These are phyloP conservation scores for Breynia disticha DNA, from an alignment of 441 rosid species.

Conservation along the genomic window DNA sequence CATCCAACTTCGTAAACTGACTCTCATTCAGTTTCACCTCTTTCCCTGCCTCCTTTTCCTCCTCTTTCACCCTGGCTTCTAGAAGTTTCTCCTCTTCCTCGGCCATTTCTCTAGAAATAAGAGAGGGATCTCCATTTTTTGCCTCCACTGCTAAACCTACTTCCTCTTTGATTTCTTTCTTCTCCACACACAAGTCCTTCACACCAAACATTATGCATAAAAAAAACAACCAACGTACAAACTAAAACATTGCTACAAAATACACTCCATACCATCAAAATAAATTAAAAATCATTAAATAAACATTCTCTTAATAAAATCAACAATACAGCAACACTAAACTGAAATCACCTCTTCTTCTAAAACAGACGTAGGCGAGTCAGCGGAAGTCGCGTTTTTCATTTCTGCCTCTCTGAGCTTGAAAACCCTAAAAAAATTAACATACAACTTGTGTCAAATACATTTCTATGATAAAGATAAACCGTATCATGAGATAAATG, in stretches of 20 bases:
- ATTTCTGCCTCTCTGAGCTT: conserved; percentile 18
- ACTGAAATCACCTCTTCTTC: conserved; percentile 56
- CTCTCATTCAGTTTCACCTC: conserved; percentile 30
- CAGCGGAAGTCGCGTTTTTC: conserved; percentile 41
- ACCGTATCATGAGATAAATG: too few relatives aligned
- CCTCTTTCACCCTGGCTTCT: conserved; percentile 40
- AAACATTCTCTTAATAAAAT: neutral
- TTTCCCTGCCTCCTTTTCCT: conserved; percentile 24
- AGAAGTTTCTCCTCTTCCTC: conserved; percentile 62
- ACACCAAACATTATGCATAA: neutral
- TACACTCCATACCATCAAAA: too few relatives aligned
- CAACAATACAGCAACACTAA: neutral
- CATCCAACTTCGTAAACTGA: conserved; percentile 67
- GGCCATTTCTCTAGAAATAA: conserved; percentile 42
- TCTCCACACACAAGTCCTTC: conserved; percentile 46
- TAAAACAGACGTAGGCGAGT: conserved; percentile 88
- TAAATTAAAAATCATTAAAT: too few relatives aligned
- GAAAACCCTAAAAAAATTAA: conserved; percentile 27
- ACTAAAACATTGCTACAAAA: neutral
- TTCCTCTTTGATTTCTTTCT: conserved; percentile 21
- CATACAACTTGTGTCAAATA: neutral
- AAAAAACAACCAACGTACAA: neutral
- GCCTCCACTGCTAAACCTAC: conserved; percentile 31
- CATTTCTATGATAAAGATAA: neutral
- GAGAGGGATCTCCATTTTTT: conserved; percentile 46